Conservation (phyloP, 1,284 basidiomycete genomes). For the Veloboletus limbatus region DNA sequence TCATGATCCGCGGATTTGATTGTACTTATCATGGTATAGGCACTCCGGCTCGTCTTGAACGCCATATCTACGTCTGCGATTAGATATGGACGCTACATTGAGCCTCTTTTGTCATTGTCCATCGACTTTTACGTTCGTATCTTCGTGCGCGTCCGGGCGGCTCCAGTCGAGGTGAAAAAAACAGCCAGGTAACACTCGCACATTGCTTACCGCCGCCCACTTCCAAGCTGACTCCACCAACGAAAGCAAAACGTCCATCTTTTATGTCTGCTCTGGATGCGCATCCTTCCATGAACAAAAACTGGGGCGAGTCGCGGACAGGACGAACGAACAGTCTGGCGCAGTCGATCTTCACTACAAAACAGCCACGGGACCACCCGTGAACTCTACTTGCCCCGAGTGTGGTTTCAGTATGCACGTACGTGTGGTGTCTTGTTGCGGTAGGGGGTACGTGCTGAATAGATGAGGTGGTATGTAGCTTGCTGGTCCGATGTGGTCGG, state of each 20-base stretch:
- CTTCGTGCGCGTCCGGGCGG: constrained; percentile 79
- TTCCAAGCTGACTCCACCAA: constrained; percentile 2
- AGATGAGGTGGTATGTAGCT: constrained; percentile 47
- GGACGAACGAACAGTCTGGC: constrained; percentile 50
- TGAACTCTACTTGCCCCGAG: constrained; percentile 71
- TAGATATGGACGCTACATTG: constrained; percentile 89
- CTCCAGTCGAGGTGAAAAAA: constrained; percentile 87
- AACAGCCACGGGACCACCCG: constrained; percentile 69
- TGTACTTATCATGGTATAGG: constrained; percentile 43
- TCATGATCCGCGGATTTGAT: constrained; percentile 1
- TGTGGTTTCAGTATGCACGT: constrained; percentile 80
- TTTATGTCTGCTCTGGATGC: constrained; percentile 81
- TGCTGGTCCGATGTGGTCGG: constrained; percentile 97
- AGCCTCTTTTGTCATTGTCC: constrained; percentile 88
- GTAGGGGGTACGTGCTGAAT: not conserved
- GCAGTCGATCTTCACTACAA: constrained; percentile 65
- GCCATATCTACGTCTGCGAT: constrained; percentile 83
- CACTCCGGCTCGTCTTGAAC: constrained; percentile 86
- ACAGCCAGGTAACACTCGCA: constrained; percentile 59
- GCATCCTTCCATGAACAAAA: constrained; percentile 79
- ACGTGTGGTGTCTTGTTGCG: constrained; percentile 21
- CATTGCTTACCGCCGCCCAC: not conserved
- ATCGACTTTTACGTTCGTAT: constrained; percentile 98
- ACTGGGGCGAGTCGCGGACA: constrained; percentile 68
- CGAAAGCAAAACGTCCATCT: constrained; percentile 75